A percentile compares a stretch with the other conserved stretches of the same genome.
These are phyloP conservation scores for Colletotrichum plurivorum DNA, from an alignment of 2,329 filamentous ascomycete genomes.

Conservation along the genomic window DNA sequence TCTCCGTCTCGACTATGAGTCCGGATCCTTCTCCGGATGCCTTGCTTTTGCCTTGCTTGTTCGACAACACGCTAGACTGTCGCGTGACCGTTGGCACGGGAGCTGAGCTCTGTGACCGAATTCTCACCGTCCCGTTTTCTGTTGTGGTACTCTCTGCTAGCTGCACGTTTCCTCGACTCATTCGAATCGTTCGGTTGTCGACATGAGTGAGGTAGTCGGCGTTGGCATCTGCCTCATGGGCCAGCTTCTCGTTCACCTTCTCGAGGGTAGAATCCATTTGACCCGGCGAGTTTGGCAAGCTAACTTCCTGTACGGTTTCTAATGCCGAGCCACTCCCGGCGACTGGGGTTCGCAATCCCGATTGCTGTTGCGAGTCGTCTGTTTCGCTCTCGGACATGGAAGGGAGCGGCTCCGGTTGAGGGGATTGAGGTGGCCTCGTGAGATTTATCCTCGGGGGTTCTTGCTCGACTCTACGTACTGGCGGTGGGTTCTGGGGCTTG, in stretches of 20 bases:
- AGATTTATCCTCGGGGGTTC: conserved; percentile 68
- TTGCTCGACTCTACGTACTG: conserved; percentile 61
- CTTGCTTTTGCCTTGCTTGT: conserved; percentile 79
- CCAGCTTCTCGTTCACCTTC: conserved; percentile 65
- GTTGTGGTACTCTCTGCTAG: conserved; percentile 74
- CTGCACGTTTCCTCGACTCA: conserved; percentile 60
- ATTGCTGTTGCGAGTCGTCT: conserved; percentile 63
- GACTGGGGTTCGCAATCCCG: conserved; percentile 72
- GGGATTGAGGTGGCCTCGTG: conserved; percentile 64
- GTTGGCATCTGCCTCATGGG: conserved; percentile 57
- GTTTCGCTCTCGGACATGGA: conserved; percentile 65
- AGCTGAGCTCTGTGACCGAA: conserved; percentile 58
- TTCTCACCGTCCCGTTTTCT: conserved; percentile 72
- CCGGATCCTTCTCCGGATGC: conserved; percentile 78
- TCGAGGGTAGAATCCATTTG: conserved; percentile 63
- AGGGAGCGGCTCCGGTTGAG: conserved; percentile 54
- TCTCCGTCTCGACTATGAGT: conserved; percentile 99
- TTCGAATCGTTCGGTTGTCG: conserved; percentile 58
- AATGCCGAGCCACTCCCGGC: conserved; percentile 73
- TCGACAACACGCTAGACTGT: conserved; percentile 76
- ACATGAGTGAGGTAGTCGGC: conserved; percentile 56
- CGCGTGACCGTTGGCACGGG: conserved; percentile 69
- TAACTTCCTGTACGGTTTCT: conserved; percentile 94
- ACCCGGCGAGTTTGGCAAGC: conserved; percentile 79
- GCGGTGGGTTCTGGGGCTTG: conserved; percentile 60